Evolutionary conservation across 2,329 filamentous ascomycete species (phyloP), one percentile per base, ranked within the genome.

Genomic region (Trichothecium roseum): DNA sequence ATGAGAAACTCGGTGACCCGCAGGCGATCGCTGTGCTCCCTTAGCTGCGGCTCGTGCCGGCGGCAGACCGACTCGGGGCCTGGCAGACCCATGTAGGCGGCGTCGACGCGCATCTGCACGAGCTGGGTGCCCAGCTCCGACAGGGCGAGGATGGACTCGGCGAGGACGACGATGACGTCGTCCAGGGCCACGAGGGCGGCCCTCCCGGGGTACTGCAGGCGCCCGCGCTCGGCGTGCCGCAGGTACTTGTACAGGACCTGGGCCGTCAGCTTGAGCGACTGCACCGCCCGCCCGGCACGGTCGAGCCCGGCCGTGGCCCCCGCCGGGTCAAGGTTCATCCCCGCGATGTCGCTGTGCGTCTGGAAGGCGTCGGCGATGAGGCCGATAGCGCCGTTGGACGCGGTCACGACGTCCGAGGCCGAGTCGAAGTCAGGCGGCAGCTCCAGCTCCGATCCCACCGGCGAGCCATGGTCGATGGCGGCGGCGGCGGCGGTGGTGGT

Each of bases 181-280:
- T 46, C 41, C n/a, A 45, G 8, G n/a, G 42, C 40, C 14, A 48
- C 18, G 15, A 46, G 35, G 10, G 13, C 26, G 6, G 41, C 27
- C 12, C 44, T 37, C n/a, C 37, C 32, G 7, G 36, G 15, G 26
- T 29, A 26, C 26, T 32, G 30, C 9, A 38, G 30, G 18, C 12
- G 28, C 26, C 34, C 30, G 16, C 13, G 27, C 24, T 45, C 41
- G 18, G 41, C 14, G 14, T 39, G 39, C 18, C 40, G 39, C 32
- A 45, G 37, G 33, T 35, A 38, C 37, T 42, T 42, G 37, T 43
- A 39, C 30, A 44, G 33, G 14, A 43, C 40, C 37, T 40, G 44
- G 10, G 27, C 37, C 7, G 42, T 40, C 13, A 37, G 36, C 28
- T 39, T 38, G 20, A 46, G 33, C 9, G 36, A 38, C 30, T 39